Evolutionary conservation across 2,329 filamentous ascomycete genomes (phyloP).

Genomic region (Cyanodermella asteris): DNA sequence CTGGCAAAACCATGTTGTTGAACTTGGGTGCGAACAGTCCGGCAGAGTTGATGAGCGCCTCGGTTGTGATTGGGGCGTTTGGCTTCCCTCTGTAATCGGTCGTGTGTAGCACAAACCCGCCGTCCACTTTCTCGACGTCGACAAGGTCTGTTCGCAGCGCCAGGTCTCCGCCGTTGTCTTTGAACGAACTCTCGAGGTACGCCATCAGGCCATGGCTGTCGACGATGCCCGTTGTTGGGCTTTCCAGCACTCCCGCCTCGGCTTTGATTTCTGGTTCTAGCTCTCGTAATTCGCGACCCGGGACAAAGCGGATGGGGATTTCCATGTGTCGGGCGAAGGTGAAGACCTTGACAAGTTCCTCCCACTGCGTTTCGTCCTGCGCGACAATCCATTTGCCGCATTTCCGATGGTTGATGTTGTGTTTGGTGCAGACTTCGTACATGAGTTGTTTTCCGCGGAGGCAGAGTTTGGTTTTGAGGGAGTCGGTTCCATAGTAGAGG

Average conservation of each 20-base stretch:
- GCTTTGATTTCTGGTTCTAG: slow-evolving; percentile 60
- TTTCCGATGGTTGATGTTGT: slow-evolving; percentile 47
- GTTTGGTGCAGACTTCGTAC: slow-evolving; percentile 51
- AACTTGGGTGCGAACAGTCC: slow-evolving; percentile 57
- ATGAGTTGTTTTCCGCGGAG: slow-evolving; percentile 53
- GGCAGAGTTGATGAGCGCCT: slow-evolving; percentile 66
- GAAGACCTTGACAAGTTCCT: slow-evolving; percentile 31
- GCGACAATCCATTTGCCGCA: slow-evolving; percentile 92
- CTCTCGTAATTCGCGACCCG: slow-evolving; percentile 34
- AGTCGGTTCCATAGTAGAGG: slow-evolving; percentile 59
- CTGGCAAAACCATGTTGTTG: slow-evolving; percentile 59
- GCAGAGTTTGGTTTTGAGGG: slow-evolving; percentile 69
- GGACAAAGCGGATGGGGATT: slow-evolving; percentile 54
- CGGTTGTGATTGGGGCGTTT: slow-evolving; percentile 41
- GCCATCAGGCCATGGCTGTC: slow-evolving; percentile 75
- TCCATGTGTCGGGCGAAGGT: slow-evolving; percentile 29
- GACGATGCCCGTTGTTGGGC: slow-evolving; percentile 69
- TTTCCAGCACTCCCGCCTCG: slow-evolving; percentile 54
- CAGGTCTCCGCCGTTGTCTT: slow-evolving; percentile 52
- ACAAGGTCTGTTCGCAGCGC: slow-evolving; percentile 48
- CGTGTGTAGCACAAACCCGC: slow-evolving; percentile 24
- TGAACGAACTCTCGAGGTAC: slow-evolving; percentile 52
- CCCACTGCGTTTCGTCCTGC: slow-evolving; percentile 49
- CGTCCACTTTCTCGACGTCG: slow-evolving; percentile 29
- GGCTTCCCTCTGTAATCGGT: too few relatives aligned